phyloP scores from a whole-genome alignment of 2,329 filamentous ascomycete species.

The Elsinoe australis region DNA sequence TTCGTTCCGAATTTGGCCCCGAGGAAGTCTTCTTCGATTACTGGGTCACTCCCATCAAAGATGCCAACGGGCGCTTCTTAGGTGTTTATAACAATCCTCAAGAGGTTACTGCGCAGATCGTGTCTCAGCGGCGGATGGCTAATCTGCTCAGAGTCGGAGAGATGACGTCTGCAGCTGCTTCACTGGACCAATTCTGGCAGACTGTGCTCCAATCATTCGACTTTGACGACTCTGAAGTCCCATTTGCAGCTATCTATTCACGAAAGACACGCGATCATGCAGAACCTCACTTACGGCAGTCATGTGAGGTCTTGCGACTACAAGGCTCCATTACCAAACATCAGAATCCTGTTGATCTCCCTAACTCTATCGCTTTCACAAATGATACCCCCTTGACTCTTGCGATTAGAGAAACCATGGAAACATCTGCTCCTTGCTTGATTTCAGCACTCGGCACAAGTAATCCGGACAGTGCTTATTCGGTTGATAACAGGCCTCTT shows the following conservation, averaged over 20 bases:
- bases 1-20: neutral
- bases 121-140: constrained; percentile 10
- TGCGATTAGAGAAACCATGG: neutral
- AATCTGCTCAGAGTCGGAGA: constrained; percentile 9
- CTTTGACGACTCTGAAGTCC: constrained; percentile 4
- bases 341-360: neutral
- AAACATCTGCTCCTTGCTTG: neutral
- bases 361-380: neutral
- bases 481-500: neutral
- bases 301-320: neutral
- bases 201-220: neutral
- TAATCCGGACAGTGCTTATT: too few relatives aligned
- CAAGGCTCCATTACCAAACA: neutral
- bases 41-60: constrained; percentile 5
- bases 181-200: constrained; percentile 4
- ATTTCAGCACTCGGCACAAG: too few relatives aligned
- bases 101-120: constrained; percentile 7
- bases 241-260: constrained; percentile 14
- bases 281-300: neutral
- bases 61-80: neutral
- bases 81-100: neutral
- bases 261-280: neutral
- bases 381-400: neutral
- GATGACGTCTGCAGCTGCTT: neutral
- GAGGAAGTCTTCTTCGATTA: constrained; percentile 13